Conservation (phyloP, 805 yeast species). For the Starmerella bombi region DNA sequence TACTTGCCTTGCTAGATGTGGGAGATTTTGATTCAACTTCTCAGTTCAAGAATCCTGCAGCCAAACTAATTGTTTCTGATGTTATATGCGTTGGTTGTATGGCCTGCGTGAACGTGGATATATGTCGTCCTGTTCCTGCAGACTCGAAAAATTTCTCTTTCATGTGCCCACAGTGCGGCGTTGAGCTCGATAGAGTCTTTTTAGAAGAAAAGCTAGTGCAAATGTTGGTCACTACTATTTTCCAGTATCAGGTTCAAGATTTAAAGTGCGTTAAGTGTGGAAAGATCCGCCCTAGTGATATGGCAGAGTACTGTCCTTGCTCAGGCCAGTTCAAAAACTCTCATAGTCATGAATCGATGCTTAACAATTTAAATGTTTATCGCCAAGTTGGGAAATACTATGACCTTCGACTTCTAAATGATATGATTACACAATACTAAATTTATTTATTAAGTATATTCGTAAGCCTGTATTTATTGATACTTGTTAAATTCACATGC, state of each 20-base stretch:
- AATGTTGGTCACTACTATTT: slow-evolving; percentile 41
- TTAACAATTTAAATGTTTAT: slow-evolving; percentile 37
- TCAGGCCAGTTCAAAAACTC: slow-evolving; percentile 43
- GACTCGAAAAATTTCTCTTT: slow-evolving; percentile 40
- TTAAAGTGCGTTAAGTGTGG: slow-evolving; percentile 67
- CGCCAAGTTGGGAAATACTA: slow-evolving; percentile 46
- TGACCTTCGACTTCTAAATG: slow-evolving; percentile 44
- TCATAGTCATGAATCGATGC: slow-evolving; percentile 22
- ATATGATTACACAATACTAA: slow-evolving; percentile 18
- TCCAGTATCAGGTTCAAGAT: slow-evolving; percentile 67
- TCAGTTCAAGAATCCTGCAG: slow-evolving; percentile 58
- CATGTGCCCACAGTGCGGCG: slow-evolving; percentile 40
- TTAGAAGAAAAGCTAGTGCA: slow-evolving; percentile 70
- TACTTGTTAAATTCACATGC: too few relatives aligned
- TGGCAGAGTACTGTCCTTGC: slow-evolving; percentile 68
- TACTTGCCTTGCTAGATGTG: slow-evolving; percentile 60
- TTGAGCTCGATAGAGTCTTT: slow-evolving; percentile 48
- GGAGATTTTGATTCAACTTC: slow-evolving; percentile 75
- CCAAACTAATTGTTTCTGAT: slow-evolving; percentile 50
- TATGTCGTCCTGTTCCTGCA: slow-evolving; percentile 39
- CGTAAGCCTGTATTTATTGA: background rate
- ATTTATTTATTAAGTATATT: too few relatives aligned
- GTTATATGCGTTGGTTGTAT: slow-evolving; percentile 73
- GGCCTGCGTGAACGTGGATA: slow-evolving; percentile 59
- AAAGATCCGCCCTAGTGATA: slow-evolving; percentile 48